A percentile compares a stretch with the other conserved stretches of the same genome.
phyloP scores from a whole-genome alignment of 2,329 filamentous ascomycete species.

The Coniochaeta ligniaria region DNA sequence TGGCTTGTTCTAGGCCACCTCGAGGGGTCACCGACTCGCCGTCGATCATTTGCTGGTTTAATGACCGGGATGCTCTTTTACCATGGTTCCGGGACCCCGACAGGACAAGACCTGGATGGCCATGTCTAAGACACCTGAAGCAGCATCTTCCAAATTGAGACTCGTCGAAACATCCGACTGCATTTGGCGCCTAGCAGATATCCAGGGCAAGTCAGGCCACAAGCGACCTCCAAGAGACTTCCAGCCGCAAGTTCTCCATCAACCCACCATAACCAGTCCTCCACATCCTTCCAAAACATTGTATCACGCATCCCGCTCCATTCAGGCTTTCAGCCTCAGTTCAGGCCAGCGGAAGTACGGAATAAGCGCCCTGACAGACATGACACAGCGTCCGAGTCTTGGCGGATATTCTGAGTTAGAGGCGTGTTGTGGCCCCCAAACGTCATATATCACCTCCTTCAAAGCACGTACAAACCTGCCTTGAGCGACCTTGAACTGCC shows the following conservation, averaged over 20 bases:
- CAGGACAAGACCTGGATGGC: neutral
- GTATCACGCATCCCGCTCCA: neutral
- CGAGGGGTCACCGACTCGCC: neutral
- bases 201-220: neutral
- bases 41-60: neutral
- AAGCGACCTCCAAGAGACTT: neutral
- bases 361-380: neutral
- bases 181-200: neutral
- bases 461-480: neutral
- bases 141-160: neutral
- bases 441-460: neutral
- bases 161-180: neutral
- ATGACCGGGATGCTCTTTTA: neutral
- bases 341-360: neutral
- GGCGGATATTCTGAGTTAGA: neutral
- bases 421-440: neutral
- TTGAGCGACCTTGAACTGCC: no score
- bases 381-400: neutral
- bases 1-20: neutral
- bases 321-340: no score
- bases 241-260: neutral
- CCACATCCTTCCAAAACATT: neutral
- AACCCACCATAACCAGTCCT: neutral
- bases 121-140: neutral
- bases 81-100: neutral